Conservation (phyloP, 1,284 basidiomycete genomes). For the Heterobasidion parviporum region DNA sequence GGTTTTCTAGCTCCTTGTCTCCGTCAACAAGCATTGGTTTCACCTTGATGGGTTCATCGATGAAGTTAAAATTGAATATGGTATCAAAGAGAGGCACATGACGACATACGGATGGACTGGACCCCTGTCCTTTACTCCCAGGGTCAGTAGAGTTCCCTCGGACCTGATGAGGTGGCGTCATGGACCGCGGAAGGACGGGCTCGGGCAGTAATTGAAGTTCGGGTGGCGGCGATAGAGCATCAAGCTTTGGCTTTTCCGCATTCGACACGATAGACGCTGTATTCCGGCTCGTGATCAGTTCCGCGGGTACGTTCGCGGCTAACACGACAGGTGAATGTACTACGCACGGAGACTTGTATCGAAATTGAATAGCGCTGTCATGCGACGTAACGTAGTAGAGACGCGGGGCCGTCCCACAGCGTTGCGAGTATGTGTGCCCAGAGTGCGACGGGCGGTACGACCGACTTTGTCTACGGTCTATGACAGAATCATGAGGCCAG, state of each 20-base stretch:
- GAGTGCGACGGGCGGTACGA: slow-evolving; percentile 52
- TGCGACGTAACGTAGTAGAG: slow-evolving; percentile 55
- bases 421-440: slow-evolving; percentile 66
- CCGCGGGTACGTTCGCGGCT: background rate
- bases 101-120: background rate
- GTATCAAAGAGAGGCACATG: background rate
- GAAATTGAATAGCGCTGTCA: slow-evolving; percentile 64
- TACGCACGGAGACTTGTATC: slow-evolving; percentile 47
- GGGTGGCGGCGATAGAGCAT: slow-evolving; percentile 10
- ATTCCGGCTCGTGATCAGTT: background rate
- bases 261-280: slow-evolving; percentile 22
- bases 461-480: slow-evolving; percentile 64
- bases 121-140: background rate
- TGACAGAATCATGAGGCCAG: background rate
- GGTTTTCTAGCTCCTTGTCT: background rate
- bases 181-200: background rate
- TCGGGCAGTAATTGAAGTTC: background rate
- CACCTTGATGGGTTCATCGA: background rate
- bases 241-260: slow-evolving; percentile 14
- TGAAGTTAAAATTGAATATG: background rate
- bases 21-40: background rate
- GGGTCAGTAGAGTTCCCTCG: background rate
- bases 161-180: background rate
- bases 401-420: slow-evolving; percentile 57
- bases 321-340: background rate